phyloP scores from a whole-genome alignment of 2,329 filamentous ascomycete species.

The Paraphoma sp. region DNA sequence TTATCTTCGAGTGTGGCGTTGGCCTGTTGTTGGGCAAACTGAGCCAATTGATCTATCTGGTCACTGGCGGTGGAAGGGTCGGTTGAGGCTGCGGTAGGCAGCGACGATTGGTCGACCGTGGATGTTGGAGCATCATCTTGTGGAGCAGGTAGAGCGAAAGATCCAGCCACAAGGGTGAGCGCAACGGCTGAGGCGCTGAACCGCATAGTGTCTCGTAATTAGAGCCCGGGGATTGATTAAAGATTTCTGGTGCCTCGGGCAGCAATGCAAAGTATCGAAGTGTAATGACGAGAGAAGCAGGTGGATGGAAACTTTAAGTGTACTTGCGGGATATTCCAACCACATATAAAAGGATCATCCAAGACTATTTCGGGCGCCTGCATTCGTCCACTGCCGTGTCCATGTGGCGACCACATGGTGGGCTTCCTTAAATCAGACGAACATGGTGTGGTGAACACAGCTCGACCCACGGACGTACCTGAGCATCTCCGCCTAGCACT shows the following conservation, averaged over 20 bases:
- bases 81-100: conserved; percentile 26
- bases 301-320: not conserved
- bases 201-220: conserved; percentile 27
- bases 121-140: conserved; percentile 16
- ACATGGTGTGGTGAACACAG: not conserved
- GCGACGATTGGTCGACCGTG: conserved; percentile 10
- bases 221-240: not conserved
- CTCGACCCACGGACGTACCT: not conserved
- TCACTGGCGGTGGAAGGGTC: conserved; percentile 29
- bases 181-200: conserved; percentile 26
- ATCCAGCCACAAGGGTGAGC: conserved; percentile 28
- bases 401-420: not conserved
- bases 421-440: not conserved
- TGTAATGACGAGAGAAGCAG: not conserved
- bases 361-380: not conserved
- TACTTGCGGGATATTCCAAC: not conserved
- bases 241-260: not conserved
- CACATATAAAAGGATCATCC: not conserved
- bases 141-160: conserved; percentile 33
- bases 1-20: conserved; percentile 22
- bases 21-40: conserved; percentile 25
- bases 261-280: conserved; percentile 2
- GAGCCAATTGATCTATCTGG: conserved; percentile 30
- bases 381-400: not conserved
- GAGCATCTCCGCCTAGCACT: not conserved